Conservation (phyloP, 768 basidiomycete genomes). For the Phylloporus arenicola region DNA sequence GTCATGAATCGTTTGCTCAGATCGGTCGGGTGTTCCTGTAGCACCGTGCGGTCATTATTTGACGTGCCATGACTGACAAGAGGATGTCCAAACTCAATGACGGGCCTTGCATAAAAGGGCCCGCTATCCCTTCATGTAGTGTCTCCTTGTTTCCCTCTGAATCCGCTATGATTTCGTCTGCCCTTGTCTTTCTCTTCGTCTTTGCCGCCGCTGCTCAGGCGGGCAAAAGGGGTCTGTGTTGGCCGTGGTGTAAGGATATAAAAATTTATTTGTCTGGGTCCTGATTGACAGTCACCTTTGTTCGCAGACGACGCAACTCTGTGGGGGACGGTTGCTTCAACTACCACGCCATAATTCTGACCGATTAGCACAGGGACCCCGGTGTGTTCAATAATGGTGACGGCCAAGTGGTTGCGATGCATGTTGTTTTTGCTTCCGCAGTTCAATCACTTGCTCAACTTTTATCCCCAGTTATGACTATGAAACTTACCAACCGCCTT, state of each 20-base stretch:
- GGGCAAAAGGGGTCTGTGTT: constrained; percentile 35
- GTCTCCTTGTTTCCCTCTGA: background rate
- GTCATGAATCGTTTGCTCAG: background rate
- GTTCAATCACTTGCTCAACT: background rate
- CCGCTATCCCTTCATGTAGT: background rate
- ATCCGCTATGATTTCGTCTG: constrained; percentile 15
- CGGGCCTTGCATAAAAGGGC: constrained; percentile 8
- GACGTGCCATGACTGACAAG: background rate
- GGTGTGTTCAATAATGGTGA: constrained; percentile 31
- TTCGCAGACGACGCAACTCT: constrained; percentile 27
- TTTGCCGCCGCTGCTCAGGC: constrained; percentile 23
- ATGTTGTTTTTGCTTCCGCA: background rate
- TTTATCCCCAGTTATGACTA: constrained; percentile 23
- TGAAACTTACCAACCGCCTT: constrained; percentile 32
- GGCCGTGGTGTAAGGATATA: constrained; percentile 30
- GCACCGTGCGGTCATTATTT: background rate
- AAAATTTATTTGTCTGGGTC: background rate
- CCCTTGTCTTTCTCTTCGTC: constrained; percentile 13
- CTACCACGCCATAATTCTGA: background rate
- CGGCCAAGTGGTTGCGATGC: constrained; percentile 34
- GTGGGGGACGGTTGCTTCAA: constrained; percentile 15
- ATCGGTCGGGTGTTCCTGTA: background rate
- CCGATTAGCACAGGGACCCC: no score
- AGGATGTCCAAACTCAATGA: background rate
- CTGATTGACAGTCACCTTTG: background rate